Base-by-base conservation (phyloP, 305 asterid species). In the Salvia sclarea region DNA sequence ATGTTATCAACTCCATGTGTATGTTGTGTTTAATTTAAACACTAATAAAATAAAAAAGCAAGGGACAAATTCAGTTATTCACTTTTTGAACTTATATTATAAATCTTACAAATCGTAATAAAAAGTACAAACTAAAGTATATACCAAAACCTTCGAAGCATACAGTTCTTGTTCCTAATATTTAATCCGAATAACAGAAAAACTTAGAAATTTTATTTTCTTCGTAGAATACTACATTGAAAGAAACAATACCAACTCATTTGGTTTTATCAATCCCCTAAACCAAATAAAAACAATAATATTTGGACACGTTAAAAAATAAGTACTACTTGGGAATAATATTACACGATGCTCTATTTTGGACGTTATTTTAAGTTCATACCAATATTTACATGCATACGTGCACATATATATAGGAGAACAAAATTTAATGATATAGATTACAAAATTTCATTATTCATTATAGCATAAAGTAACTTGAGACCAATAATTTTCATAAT, bases 191-290 rank as follows among this genome's bases (percentile, higher is more conserved):
- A 0, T 37, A 5, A 20, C 3, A 14, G 4, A 61, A 61, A n/a
- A 16, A 14, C 17, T 35, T 17, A 7, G 2, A 1, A 43, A 28
- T 28, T 61, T 38, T 31, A 43, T 40, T 64, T 35, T 58, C 9
- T 58, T 57, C 13, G 35, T 20, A 60, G 33, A 41, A 61, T 33
- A 37, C 40, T 16, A 16, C 0, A 33, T 14, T 16, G 70, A 68
- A 77, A 64, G 65, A 70, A 78, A 70, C 71, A 66, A 66, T 70
- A 45, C 74, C 71, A 66, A 52, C 61, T 65, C 20, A 53, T 76
- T 76, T 79, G 81, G 79, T 79, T 59, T 67, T 63, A 68, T 72
- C 80, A 65, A 71, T 63, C 70, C 11, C 31, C 33, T 14, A 30
- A 63, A 50, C 20, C 76, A 64, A 72, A 72, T 69, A 79, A 64